Evolutionary conservation across 176 grass and related monocot species (phyloP).

Genomic region (Aegilops sharonensis): DNA sequence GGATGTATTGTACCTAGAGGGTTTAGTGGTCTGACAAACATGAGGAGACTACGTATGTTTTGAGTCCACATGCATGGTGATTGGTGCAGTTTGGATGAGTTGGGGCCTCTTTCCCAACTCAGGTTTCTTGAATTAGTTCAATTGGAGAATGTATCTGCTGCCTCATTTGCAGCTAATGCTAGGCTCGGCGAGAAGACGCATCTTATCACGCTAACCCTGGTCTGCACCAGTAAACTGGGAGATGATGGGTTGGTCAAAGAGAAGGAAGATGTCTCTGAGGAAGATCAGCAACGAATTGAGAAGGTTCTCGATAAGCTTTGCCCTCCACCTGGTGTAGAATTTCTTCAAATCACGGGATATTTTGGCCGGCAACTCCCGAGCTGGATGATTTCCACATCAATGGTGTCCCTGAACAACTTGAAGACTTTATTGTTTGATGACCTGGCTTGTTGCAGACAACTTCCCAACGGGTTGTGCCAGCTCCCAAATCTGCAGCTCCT

Average conservation of each 20-base stretch:
- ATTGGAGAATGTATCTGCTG: neutral
- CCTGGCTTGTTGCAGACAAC: neutral
- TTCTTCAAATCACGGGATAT: neutral
- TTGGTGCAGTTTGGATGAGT: neutral
- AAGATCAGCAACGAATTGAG: neutral
- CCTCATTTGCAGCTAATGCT: neutral
- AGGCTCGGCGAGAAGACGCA: neutral
- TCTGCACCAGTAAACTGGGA: neutral
- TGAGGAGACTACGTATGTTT: neutral
- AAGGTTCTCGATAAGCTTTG: slow-evolving; percentile 10
- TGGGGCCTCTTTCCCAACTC: neutral
- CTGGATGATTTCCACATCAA: neutral
- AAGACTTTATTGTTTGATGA: neutral
- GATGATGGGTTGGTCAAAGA: neutral
- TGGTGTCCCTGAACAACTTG: neutral
- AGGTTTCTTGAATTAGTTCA: neutral
- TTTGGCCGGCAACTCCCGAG: neutral
- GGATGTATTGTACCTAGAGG: neutral
- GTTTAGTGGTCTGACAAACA: neutral
- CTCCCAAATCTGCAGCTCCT: neutral
- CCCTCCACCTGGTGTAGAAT: neutral
- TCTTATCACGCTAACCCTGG: rapidly evolving
- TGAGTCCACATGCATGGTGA: neutral
- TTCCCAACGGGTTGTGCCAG: neutral
- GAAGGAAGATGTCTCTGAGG: neutral